Base-by-base conservation (phyloP, 495 filamentous ascomycete genomes). In the Pseudevernia furfuracea region DNA sequence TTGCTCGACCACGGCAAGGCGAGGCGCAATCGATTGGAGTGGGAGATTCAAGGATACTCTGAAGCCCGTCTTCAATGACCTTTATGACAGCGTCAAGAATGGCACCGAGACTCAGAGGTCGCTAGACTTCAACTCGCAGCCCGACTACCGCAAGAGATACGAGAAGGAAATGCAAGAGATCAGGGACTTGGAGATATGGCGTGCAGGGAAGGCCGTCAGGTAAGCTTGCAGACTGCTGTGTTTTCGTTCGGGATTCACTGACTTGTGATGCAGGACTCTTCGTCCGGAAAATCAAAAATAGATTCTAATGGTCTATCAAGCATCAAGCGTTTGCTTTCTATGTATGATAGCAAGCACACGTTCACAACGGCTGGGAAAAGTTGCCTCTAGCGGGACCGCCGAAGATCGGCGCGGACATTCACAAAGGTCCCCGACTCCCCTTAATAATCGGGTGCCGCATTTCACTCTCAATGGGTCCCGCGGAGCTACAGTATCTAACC, bases 1-100 rank as follows among this genome's bases (percentile, higher is more conserved):
- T 69, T 98, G 94, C 89, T 97, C 93, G 61, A 97, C 95, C 72
- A 97, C 95, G 48, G 94, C 94, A 71, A 89, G 94, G 74, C 92
- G 94, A 74, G 94, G 94, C 80, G 94, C 94, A 79, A 96, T 98
- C 74, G 94, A 97, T 84, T 98, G 94, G 95, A 93, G 89, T 75
- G 84, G 84, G 74, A 82, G 80, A 70, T 97, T 97, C 89, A 96
- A 95, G 87, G 88, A 91, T 69, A 91, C 87, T 69, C 82, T 97
- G 76, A 97, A 98, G 87, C 94, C 95, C 70, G 87, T 98, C 70
- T 97, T 98, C 85, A 92, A 96, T 80, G 81, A 90, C 69, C 88
- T 97, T 60, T 98, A 98, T 82, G 86, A 93, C 79, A 86, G 87
- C 69, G 94, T 98, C 70, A 84, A 84, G 77, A 82, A 87, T 69